Evolutionary conservation across 2,329 filamentous ascomycete genomes (phyloP).

Genomic region (Scorias spongiosa): DNA sequence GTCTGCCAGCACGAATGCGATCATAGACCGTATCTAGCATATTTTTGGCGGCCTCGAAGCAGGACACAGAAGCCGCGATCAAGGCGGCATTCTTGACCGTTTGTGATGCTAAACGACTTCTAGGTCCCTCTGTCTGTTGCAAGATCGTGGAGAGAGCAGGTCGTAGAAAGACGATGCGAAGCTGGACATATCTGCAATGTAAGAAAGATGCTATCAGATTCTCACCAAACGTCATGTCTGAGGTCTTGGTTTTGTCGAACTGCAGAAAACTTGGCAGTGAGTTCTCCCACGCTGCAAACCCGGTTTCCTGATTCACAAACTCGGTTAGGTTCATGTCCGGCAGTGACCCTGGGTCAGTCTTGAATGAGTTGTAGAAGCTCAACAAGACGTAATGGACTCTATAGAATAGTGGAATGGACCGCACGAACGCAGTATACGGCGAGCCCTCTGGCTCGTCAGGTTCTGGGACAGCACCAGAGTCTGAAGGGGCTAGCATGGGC

Average conservation of each 20-base stretch:
- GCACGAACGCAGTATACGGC: background rate
- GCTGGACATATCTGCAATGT: background rate
- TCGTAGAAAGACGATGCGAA: background rate
- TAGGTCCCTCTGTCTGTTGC: background rate
- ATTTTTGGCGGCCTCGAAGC: background rate
- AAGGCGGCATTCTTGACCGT: background rate
- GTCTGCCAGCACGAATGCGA: background rate
- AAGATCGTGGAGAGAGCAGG: background rate
- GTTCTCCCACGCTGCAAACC: background rate
- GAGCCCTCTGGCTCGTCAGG: background rate
- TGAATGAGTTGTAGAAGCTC: background rate
- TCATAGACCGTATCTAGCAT: background rate
- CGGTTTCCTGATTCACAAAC: background rate
- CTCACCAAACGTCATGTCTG: background rate
- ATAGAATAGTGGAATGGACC: background rate
- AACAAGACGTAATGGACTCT: background rate
- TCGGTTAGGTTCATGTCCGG: background rate
- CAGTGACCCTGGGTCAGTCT: background rate
- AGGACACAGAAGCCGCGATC: background rate
- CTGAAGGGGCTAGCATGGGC: background rate
- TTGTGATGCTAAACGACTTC: background rate
- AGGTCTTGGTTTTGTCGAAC: background rate
- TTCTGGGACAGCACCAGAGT: background rate
- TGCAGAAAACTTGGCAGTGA: background rate
- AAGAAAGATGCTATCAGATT: background rate